Conservation (phyloP, 106 monocot genomes). For the Dendrobium chrysotoxum region DNA sequence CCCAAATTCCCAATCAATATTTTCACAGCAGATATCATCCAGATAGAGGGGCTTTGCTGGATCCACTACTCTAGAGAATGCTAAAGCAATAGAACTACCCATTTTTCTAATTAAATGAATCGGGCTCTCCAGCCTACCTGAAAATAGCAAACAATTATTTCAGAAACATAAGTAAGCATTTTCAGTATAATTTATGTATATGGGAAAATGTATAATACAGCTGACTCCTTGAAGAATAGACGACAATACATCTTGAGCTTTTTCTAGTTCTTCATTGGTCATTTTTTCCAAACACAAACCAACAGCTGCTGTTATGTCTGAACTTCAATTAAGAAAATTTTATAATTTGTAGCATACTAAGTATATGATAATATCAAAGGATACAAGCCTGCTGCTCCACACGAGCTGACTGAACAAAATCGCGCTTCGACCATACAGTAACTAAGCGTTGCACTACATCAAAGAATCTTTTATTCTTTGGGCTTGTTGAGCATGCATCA, state of each 20-base stretch:
- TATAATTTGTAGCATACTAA: slow-evolving; percentile 2
- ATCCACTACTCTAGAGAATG: slow-evolving; percentile 89
- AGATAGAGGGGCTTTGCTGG: slow-evolving; percentile 92
- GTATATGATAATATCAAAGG: slow-evolving; percentile 21
- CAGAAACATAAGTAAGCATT: slow-evolving; percentile 3
- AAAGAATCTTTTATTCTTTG: slow-evolving; percentile 38
- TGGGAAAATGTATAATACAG: slow-evolving; percentile 44
- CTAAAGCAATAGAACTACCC: slow-evolving; percentile 84
- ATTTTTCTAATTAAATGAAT: slow-evolving; percentile 76
- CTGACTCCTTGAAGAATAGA: slow-evolving; percentile 97
- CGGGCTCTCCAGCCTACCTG: slow-evolving; percentile 98
- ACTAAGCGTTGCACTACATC: slow-evolving; percentile 42
- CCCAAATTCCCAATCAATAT: slow-evolving; percentile 92
- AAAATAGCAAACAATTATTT: slow-evolving; percentile 9
- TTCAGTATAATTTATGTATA: background rate
- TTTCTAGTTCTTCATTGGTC: slow-evolving; percentile 80
- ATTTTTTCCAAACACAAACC: slow-evolving; percentile 78
- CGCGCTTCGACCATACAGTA: slow-evolving; percentile 70
- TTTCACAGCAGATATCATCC: slow-evolving; percentile 61
- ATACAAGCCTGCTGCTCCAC: slow-evolving; percentile 99
- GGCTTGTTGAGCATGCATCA: slow-evolving; percentile 13
- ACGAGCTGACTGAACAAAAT: slow-evolving; percentile 73
- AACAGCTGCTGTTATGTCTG: slow-evolving; percentile 88
- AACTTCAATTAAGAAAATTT: slow-evolving; percentile 25
- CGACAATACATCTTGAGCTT: slow-evolving; percentile 56